Percentiles rank a stretch among this genome's conserved stretches.
phyloP scores from a whole-genome alignment of 2,329 filamentous ascomycete genomes.

The Calonectria montana region DNA sequence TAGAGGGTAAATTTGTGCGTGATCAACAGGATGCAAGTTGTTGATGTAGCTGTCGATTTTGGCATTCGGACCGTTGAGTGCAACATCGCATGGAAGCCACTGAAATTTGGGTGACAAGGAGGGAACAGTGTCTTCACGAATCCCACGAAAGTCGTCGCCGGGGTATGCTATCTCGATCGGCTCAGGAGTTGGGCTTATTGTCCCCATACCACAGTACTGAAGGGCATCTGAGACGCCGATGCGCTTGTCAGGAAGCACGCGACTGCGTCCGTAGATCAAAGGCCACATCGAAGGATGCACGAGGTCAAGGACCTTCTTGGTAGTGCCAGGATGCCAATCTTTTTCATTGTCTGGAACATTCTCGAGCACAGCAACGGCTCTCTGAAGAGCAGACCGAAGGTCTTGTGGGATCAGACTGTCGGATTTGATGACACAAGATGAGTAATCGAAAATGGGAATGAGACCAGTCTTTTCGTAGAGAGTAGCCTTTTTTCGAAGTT shows the following conservation, averaged over 20 bases:
- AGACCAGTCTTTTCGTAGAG: conserved; percentile 51
- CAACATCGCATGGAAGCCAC: conserved; percentile 45
- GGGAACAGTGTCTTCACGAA: conserved; percentile 61
- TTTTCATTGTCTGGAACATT: conserved; percentile 25
- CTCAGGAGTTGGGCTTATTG: conserved; percentile 46
- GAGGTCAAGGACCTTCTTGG: conserved; percentile 19
- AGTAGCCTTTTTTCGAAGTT: conserved; percentile 59
- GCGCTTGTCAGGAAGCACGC: conserved; percentile 48
- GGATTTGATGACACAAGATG: conserved; percentile 34
- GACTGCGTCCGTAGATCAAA: conserved; percentile 37
- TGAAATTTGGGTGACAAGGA: conserved; percentile 46
- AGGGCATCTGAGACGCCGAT: conserved; percentile 37
- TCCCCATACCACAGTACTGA: conserved; percentile 28
- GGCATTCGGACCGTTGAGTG: conserved; percentile 48
- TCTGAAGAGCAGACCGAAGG: conserved; percentile 13
- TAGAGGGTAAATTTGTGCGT: conserved; percentile 52
- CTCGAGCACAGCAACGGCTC: conserved; percentile 27
- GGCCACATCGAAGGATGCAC: conserved; percentile 31
- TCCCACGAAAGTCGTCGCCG: conserved; percentile 55
- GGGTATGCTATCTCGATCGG: conserved; percentile 62
- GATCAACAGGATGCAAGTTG: conserved; percentile 59
- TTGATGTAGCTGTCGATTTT: conserved; percentile 63
- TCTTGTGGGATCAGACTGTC: conserved; percentile 23
- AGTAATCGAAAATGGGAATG: conserved; percentile 43
- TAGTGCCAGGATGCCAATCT: conserved; percentile 26